Base-by-base conservation (phyloP, 371 early-diverging fungal genomes). In the Mucor piriformis region DNA sequence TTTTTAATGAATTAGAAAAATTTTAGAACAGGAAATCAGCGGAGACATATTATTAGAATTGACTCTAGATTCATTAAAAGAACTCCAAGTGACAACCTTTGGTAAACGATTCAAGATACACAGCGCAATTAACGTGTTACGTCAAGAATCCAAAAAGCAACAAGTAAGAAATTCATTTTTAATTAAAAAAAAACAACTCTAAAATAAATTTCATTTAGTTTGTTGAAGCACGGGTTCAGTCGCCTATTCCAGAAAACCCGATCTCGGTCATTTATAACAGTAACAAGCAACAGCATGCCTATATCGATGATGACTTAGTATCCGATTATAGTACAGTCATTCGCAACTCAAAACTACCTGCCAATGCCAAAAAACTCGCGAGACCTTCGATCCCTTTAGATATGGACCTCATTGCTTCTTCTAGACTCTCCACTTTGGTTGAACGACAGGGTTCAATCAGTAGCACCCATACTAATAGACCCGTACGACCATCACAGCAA, bases 91-190 rank as follows among this genome's bases (percentile, higher is more conserved):
- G 21, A 64, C 53, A 18, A 84, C 88, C 1, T 88, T 88, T 66
- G 90, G 90, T 25, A 88, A 88, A 55, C 74, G 90, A 2, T 84
- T 85, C 63, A 86, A 88, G 42, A 71, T 90, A 34, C 83, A 85
- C 67, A 85, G 76, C 53, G 86, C 88, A 16, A 90, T 90, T 53
- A 77, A 73, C 24, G 61, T 73, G 4, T 63, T 89, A 20, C 73
- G 79, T 48, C 70, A 73, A 54, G 61, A 56, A 48, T 27, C 46
- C 3, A 59, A 49, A 25, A 66, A 42, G 32, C 49, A 58, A 43
- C 18, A 38, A 48, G 34, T 53, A 32, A 37, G 10, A 7, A 21
- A 29, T 29, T n/a, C n/a, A n/a, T n/a, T n/a, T n/a, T n/a, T n/a
- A n/a, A n/a, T n/a, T n/a, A n/a, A n/a, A n/a, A 18, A 18, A 44